Evolutionary conservation across 345 rosid species (phyloP).

Genomic region (Hypericum perforatum): DNA sequence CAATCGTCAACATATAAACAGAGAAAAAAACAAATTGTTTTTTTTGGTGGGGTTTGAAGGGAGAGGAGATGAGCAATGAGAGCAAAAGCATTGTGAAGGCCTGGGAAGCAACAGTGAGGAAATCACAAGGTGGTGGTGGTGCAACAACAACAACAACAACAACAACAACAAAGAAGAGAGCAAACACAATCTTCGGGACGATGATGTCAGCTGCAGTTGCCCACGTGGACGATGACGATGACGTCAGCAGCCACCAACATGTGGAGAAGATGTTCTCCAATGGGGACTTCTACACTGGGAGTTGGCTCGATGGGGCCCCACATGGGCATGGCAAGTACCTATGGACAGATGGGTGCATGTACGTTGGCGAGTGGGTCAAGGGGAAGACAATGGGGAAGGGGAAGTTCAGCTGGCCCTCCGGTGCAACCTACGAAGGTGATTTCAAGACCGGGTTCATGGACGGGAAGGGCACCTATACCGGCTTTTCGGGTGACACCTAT

Average conservation of each 20-base stretch:
- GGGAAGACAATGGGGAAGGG: constrained; percentile 80
- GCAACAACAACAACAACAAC: no score
- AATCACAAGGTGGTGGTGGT: no score
- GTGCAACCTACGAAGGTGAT: constrained; percentile 93
- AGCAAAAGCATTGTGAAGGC: no score
- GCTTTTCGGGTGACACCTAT: constrained; percentile 55
- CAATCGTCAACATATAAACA: no score
- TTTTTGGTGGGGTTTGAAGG: no score
- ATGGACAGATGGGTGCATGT: constrained; percentile 95
- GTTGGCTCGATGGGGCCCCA: constrained; percentile 57
- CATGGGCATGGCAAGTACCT: constrained; percentile 78
- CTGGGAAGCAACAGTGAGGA: no score
- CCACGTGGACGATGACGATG: no score
- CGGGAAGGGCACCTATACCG: constrained; percentile 82
- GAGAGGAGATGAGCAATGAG: no score
- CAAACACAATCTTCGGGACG: no score
- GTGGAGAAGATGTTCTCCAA: constrained; percentile 47
- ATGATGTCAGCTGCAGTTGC: no score
- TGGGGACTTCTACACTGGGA: constrained; percentile 88
- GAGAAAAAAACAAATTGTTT: no score
- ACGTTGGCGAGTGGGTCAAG: constrained; percentile 71
- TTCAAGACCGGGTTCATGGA: constrained; percentile 85
- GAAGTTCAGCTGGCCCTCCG: constrained; percentile 84
- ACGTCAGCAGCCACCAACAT: constrained; percentile 11
- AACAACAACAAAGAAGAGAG: no score